phyloP scores from a whole-genome alignment of 73 alveolate genomes.

The Paramecium sexaurelia region DNA sequence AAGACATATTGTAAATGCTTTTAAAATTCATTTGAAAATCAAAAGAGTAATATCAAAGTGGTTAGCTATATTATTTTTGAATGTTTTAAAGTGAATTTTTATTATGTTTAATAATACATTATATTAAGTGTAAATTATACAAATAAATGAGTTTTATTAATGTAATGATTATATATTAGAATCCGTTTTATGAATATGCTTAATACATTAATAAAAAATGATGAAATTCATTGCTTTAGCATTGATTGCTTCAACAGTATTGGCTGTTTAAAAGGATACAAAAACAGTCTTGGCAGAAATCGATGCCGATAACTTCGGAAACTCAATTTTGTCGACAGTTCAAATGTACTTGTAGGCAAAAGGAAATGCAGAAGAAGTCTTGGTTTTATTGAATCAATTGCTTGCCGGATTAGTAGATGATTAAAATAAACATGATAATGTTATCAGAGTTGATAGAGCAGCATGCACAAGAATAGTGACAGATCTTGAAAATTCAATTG shows the following conservation, averaged over 20 bases:
- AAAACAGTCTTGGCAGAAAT: conserved; percentile 53
- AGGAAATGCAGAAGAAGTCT: conserved; percentile 52
- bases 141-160: too few relatives aligned
- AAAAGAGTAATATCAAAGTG: too few relatives aligned
- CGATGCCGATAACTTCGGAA: conserved; percentile 60
- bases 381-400: conserved; percentile 26
- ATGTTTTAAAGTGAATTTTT: too few relatives aligned
- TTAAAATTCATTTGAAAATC: too few relatives aligned
- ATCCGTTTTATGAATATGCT: background rate
- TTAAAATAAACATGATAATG: conserved; percentile 48
- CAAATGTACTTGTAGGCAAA: conserved; percentile 43
- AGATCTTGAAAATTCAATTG: conserved; percentile 41
- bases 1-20: too few relatives aligned
- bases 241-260: background rate
- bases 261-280: conserved; percentile 34
- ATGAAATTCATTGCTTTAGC: conserved; percentile 32
- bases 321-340: conserved; percentile 47
- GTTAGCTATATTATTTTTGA: too few relatives aligned
- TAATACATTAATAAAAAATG: conserved; percentile 8
- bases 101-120: too few relatives aligned
- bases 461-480: conserved; percentile 56
- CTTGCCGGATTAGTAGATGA: conserved; percentile 65
- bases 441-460: conserved; percentile 44
- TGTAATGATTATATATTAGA: background rate
- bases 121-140: too few relatives aligned